Conservation (phyloP, 2,329 filamentous ascomycete genomes). For the Diaporthe sp. region DNA sequence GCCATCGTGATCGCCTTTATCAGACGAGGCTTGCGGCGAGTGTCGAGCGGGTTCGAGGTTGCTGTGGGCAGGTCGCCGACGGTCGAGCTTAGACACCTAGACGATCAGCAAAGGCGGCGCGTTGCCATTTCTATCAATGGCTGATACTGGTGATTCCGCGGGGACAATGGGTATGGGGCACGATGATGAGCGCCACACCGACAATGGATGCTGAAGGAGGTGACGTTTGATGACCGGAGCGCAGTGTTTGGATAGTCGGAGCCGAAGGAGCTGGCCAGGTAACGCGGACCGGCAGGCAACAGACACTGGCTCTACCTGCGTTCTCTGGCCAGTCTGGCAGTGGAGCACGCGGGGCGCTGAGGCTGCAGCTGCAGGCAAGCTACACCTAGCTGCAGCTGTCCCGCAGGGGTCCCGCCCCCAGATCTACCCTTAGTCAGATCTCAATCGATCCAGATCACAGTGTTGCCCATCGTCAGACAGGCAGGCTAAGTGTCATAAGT, state of each 20-base stretch:
- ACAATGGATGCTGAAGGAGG: not conserved
- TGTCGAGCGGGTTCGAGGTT: not conserved
- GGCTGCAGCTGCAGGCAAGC: slow-evolving; percentile 3
- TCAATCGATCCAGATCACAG: not conserved
- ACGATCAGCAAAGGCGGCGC: slow-evolving; percentile 3
- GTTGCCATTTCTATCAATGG: not conserved
- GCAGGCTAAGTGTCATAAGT: not conserved
- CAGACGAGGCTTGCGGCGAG: not conserved
- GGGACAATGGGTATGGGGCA: not conserved
- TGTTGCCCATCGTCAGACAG: too few species aligned
- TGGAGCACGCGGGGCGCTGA: slow-evolving; percentile 16
- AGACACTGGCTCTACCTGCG: not conserved
- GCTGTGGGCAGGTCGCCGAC: not conserved
- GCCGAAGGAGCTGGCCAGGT: slow-evolving; percentile 28
- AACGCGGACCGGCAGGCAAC: slow-evolving; percentile 18
- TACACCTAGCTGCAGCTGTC: slow-evolving; percentile 28
- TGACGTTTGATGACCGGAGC: slow-evolving; percentile 12
- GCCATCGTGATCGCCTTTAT: slow-evolving; percentile 54
- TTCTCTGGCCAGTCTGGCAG: not conserved
- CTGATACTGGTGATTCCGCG: too few species aligned
- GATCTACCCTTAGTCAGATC: slow-evolving; percentile 6
- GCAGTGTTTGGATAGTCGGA: not conserved
- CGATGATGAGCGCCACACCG: not conserved
- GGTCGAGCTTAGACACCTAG: slow-evolving; percentile 8
- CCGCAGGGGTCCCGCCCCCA: not conserved